These are phyloP conservation scores for Pseudovirgaria hyperparasitica DNA, from an alignment of 2,329 filamentous ascomycete genomes.

Conservation along the genomic window DNA sequence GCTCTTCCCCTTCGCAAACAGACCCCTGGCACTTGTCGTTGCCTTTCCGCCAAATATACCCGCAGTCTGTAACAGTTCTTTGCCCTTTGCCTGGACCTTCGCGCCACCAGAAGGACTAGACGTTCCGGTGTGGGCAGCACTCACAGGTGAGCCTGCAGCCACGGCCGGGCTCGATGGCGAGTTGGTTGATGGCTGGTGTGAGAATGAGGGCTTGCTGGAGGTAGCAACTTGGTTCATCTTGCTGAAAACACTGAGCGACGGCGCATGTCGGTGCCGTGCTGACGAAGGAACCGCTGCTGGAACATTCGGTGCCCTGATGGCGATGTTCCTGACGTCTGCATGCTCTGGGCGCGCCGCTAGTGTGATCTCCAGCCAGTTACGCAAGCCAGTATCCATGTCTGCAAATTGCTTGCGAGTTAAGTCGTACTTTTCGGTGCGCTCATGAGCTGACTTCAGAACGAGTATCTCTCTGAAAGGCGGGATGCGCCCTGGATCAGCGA, in stretches of 20 bases:
- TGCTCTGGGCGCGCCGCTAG: conserved; percentile 41
- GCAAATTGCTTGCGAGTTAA: conserved; percentile 61
- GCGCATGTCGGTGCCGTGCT: conserved; percentile 20
- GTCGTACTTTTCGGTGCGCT: conserved; percentile 64
- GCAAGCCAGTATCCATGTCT: conserved; percentile 61
- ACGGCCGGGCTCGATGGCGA: conserved; percentile 14
- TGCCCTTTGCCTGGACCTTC: conserved; percentile 64
- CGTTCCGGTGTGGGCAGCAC: conserved; percentile 7
- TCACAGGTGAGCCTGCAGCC: conserved; percentile 8
- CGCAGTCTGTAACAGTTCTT: conserved; percentile 76
- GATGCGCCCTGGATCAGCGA: conserved; percentile 7
- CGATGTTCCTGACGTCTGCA: conserved; percentile 34
- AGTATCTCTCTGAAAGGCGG: conserved; percentile 63
- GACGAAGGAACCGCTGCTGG: conserved; percentile 21
- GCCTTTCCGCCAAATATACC: conserved; percentile 57
- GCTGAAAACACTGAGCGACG: conserved; percentile 23
- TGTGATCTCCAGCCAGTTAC: conserved; percentile 41
- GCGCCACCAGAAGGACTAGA: conserved; percentile 7
- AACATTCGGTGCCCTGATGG: no score
- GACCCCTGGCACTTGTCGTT: conserved; percentile 73
- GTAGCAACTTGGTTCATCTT: no score
- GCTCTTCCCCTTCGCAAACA: conserved; percentile 82
- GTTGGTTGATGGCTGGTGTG: conserved; percentile 1
- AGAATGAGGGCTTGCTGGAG: conserved; percentile 8
- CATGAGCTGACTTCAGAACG: conserved; percentile 48